These are phyloP conservation scores for Claviceps purpurea DNA, from an alignment of 2,329 filamentous ascomycete species.

Conservation along the genomic window DNA sequence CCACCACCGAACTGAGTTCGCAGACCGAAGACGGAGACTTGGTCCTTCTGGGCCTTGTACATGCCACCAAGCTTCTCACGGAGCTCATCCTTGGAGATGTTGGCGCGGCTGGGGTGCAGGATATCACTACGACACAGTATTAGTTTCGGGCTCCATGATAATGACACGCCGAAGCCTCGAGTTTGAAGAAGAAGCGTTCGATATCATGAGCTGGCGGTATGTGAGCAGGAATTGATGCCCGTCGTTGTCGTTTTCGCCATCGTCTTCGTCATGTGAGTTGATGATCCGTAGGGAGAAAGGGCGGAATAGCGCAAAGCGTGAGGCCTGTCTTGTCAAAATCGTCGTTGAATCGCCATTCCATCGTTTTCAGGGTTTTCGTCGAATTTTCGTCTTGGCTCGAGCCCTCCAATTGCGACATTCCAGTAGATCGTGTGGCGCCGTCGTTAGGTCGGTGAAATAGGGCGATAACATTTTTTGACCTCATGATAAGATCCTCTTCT, in stretches of 20 bases:
- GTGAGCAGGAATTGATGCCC: too few species aligned
- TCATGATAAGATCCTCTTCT: slow-evolving; percentile 1
- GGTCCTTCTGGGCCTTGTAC: slow-evolving; percentile 97
- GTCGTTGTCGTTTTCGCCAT: neutral
- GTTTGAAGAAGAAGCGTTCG: neutral
- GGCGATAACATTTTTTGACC: neutral
- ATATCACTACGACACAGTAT: slow-evolving; percentile 59
- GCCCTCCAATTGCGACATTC: neutral
- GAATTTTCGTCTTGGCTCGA: neutral
- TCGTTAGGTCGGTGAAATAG: neutral
- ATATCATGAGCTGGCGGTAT: slow-evolving; percentile 4
- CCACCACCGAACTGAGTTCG: slow-evolving; percentile 98
- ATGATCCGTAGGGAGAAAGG: too few species aligned
- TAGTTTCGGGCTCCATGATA: neutral
- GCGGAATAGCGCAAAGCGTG: neutral
- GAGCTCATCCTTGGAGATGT: slow-evolving; percentile 99
- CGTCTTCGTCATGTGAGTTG: too few species aligned
- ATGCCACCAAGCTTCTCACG: slow-evolving; percentile 84
- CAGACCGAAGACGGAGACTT: slow-evolving; percentile 96
- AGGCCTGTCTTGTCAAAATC: neutral
- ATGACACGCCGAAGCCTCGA: neutral
- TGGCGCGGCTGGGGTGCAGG: slow-evolving; percentile 95
- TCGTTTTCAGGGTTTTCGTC: neutral
- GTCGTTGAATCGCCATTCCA: neutral
- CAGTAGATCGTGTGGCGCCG: too few species aligned